Evolutionary conservation across 1,284 basidiomycete species (phyloP), one percentile per base, ranked within the genome.

Genomic region (Cutaneotrichosporon sp.): DNA sequence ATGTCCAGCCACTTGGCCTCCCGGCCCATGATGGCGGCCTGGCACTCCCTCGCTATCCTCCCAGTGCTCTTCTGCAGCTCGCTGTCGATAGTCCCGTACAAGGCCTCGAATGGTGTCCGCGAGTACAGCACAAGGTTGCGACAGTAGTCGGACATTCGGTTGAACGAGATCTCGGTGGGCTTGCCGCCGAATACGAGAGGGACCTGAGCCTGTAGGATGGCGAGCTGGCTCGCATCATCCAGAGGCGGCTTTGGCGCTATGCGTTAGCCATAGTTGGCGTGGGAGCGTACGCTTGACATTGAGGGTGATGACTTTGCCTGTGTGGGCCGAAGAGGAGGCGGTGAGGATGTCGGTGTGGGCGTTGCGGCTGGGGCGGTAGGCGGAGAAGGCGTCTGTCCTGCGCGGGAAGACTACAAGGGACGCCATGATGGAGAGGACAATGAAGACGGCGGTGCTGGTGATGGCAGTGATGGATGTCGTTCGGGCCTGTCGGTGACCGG

Each of bases 321-420:
- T 38, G 20, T 59, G 51, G 2, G 49, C 8, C 14, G 36, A 31
- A 1, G 31, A 43, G 6, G 58, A 31, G 3, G 63, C 56, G 5
- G 62, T 67, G 24, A 77, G 47, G 50, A 72, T 69, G 58, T 76
- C 73, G 47, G 61, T 62, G 64, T 76, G 72, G 4, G 76, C 76
- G 60, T 74, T 75, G 25, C 55, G 63, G 56, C 70, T 72, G 11
- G 74, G 76, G 20, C 61, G 54, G 51, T 76, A 76, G 2, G 58
- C 59, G 3, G 63, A 64, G 65, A 78, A 78, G 10, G 72, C 72
- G 54, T 71, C 61, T 6, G 67, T 63, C 9, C 11, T 29, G 11
- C 58, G 50, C 1, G 74, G 72, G 2, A 76, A 58, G 1, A 52
- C 27, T 20, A 73, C 60, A 25, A 75, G 67, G 4, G 73, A 63